Evolutionary conservation across 768 basidiomycete species (phyloP), one percentile per base, ranked within the genome.

Genomic region (Pleurotus pulmonarius): DNA sequence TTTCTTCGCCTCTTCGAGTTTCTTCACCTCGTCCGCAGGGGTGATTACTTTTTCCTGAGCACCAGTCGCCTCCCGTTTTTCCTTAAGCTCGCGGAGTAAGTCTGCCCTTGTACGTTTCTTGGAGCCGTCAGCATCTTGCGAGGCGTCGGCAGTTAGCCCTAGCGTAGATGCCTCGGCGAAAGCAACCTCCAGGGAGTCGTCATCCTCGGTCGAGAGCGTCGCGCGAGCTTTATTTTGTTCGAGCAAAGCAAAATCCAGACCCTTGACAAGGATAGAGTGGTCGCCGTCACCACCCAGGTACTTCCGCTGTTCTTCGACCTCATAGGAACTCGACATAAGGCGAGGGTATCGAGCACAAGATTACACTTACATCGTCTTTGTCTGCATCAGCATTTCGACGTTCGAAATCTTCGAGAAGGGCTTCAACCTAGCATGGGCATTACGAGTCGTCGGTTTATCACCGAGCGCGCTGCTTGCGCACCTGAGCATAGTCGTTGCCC

Each of bases 251-350:
- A 88, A 79, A 66, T 98, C 95, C 46, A 98, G 84, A 24, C 92
- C 92, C 65, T 94, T 96, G 41, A 94, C 91, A 9, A 94, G 82
- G 56, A 94, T 81, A 9, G 91, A 86, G 67, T 95, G 93, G 57
- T 89, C 80, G 41, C 85, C 83, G 67, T 96, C 92, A 38, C 92
- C 91, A 15, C 92, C 92, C 4, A 94, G 81, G 67, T 90, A 91
- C 56, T 76, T 78, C 37, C 93, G 78, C 65, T 92, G 82, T 54
- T 83, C 79, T 55, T 91, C 90, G 15, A 92, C 74, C 88, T 91
- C 60, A 43, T 18, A 52, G 46, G 15, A 5, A 59, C 34, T 58
- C 20, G 29, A 46, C 26, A 34, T 18, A 1, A 46, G 47, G 45
- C 29, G 43, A 5, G 13, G 41, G 26, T 43, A 51, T 16, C 12